A percentile compares a stretch with the other conserved stretches of the same genome.
These are phyloP conservation scores for Solioccasus polychromus DNA, from an alignment of 768 basidiomycete genomes.

Conservation along the genomic window DNA sequence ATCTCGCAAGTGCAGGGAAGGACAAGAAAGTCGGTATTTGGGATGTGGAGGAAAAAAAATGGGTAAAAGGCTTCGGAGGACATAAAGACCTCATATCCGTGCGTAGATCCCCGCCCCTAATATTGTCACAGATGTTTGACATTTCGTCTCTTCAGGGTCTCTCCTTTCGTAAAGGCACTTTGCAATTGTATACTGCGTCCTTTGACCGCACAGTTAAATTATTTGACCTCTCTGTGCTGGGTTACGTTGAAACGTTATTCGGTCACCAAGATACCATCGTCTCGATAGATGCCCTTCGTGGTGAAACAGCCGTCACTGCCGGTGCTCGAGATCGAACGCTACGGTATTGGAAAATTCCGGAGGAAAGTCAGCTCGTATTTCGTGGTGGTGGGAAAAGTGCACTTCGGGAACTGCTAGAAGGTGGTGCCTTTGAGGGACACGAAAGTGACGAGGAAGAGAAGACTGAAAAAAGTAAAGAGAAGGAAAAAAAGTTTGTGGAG, in stretches of 20 bases:
- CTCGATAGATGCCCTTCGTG: slow-evolving; percentile 73
- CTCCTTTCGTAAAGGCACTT: slow-evolving; percentile 74
- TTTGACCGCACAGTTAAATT: slow-evolving; percentile 89
- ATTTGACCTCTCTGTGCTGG: slow-evolving; percentile 79
- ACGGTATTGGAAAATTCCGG: slow-evolving; percentile 94
- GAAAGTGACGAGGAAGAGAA: slow-evolving; percentile 46
- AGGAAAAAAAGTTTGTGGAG: slow-evolving; percentile 61
- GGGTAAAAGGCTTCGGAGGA: slow-evolving; percentile 80
- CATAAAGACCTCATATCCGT: slow-evolving; percentile 71
- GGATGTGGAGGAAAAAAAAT: slow-evolving; percentile 72
- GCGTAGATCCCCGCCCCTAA: slow-evolving; percentile 40
- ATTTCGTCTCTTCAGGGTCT: slow-evolving; percentile 45
- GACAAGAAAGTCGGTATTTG: slow-evolving; percentile 84
- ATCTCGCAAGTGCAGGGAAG: slow-evolving; percentile 82
- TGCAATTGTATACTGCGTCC: slow-evolving; percentile 67
- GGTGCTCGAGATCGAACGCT: slow-evolving; percentile 90
- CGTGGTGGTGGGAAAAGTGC: slow-evolving; percentile 89
- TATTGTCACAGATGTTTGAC: slow-evolving; percentile 9
- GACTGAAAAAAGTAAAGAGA: slow-evolving; percentile 29
- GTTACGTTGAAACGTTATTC: slow-evolving; percentile 94
- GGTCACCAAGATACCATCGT: slow-evolving; percentile 93
- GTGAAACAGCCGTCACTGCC: slow-evolving; percentile 81
- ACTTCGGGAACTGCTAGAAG: slow-evolving; percentile 77
- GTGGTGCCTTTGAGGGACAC: slow-evolving; percentile 58
- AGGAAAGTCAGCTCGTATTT: slow-evolving; percentile 94